Percentiles rank a stretch among this genome's conserved stretches.
phyloP scores from a whole-genome alignment of 202 grass and related monocot species.

The Schoenoplectus triqueter region DNA sequence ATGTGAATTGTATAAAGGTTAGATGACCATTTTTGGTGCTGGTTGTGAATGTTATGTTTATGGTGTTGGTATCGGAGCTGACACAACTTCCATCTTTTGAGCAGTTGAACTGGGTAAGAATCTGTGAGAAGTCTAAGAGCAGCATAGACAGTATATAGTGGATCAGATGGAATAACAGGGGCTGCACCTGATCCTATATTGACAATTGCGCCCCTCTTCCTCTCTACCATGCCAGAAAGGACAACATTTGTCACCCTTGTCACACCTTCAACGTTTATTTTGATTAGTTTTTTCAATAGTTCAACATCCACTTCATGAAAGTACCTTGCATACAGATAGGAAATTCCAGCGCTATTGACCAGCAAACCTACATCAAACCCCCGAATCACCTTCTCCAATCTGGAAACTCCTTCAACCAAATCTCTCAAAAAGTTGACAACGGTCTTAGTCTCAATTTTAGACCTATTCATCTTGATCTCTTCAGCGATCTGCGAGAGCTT shows the following conservation, averaged over 20 bases:
- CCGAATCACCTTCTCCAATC: constrained; percentile 57
- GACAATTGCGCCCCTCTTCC: constrained; percentile 77
- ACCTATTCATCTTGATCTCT: constrained; percentile 58
- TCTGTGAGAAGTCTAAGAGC: constrained; percentile 3
- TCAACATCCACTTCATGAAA: constrained; percentile 95
- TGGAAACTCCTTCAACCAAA: constrained; percentile 55
- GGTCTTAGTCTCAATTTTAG: constrained; percentile 52
- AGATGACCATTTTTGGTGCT: too few species aligned
- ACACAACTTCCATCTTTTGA: too few species aligned
- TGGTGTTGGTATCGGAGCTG: too few species aligned
- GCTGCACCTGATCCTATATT: constrained; percentile 90
- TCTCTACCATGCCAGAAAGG: constrained; percentile 74
- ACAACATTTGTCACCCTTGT: constrained; percentile 84
- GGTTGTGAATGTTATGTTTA: too few species aligned
- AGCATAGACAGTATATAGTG: constrained; percentile 85
- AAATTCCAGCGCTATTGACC: constrained; percentile 79
- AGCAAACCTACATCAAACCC: constrained; percentile 75
- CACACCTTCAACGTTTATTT: constrained; percentile 78
- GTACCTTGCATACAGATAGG: constrained; percentile 92
- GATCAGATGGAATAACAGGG: constrained; percentile 67
- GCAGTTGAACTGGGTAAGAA: too few species aligned
- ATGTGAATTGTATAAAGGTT: too few species aligned
- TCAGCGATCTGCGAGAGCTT: constrained; percentile 61
- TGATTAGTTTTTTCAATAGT: constrained; percentile 68
- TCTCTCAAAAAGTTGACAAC: constrained; percentile 69